Percentiles rank a stretch among this genome's conserved stretches.
Conservation (phyloP, 371 early-diverging fungal species). For the Vittaforma corneae region DNA sequence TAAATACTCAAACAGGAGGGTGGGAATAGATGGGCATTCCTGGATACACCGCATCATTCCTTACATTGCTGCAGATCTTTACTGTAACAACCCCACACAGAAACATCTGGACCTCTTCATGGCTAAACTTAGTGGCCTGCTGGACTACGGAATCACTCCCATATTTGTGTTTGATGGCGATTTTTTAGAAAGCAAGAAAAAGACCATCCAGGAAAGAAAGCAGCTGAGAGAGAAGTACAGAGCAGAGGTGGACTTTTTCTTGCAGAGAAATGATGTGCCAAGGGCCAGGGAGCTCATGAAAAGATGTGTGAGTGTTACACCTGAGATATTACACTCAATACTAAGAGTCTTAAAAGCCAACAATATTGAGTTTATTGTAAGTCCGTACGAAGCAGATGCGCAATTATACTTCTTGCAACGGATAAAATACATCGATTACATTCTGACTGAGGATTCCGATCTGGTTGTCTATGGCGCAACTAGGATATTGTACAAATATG, state of each 20-base stretch:
- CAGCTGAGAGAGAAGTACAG: constrained; percentile 29
- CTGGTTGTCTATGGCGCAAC: constrained; percentile 78
- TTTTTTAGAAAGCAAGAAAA: constrained; percentile 68
- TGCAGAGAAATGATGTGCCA: constrained; percentile 23
- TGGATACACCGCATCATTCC: constrained; percentile 52
- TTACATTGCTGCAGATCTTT: constrained; percentile 52
- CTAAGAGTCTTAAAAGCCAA: constrained; percentile 60
- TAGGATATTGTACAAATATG: constrained; percentile 54
- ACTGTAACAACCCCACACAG: constrained; percentile 22
- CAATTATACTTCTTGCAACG: constrained; percentile 75
- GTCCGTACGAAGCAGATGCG: constrained; percentile 95
- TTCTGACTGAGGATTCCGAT: constrained; percentile 92
- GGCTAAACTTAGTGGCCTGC: constrained; percentile 41
- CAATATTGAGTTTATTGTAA: constrained; percentile 69
- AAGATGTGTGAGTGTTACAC: constrained; percentile 39
- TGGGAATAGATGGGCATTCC: constrained; percentile 58
- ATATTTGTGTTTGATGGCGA: constrained; percentile 86
- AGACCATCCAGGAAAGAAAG: constrained; percentile 66
- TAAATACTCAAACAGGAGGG: constrained; percentile 29
- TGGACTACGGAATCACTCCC: constrained; percentile 61
- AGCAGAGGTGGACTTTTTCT: constrained; percentile 31
- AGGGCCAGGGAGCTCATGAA: constrained; percentile 50
- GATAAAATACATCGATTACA: constrained; percentile 64
- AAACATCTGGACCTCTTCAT: constrained; percentile 42
- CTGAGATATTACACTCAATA: constrained; percentile 56